A percentile compares a stretch with the other conserved stretches of the same genome.
These are phyloP conservation scores for Herpotrichia juniperi DNA, from an alignment of 2,329 filamentous ascomycete species.

Conservation along the genomic window DNA sequence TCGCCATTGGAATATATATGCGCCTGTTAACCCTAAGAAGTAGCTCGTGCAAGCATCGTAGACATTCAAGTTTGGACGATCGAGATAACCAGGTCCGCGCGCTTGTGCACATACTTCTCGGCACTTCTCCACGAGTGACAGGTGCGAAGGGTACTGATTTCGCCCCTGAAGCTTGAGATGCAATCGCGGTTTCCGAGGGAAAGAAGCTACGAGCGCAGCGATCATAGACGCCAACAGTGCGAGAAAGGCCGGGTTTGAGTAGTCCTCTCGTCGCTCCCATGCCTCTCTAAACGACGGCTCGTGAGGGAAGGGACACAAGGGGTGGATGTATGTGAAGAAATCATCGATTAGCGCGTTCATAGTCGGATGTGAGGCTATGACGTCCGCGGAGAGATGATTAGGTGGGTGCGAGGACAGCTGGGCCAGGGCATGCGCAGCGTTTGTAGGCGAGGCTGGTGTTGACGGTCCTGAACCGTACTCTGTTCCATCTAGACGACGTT, in stretches of 20 bases:
- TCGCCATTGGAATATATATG: constrained; percentile 72
- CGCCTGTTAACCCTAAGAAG: constrained; percentile 70
- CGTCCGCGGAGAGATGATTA: constrained; percentile 62
- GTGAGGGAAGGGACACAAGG: constrained; percentile 77
- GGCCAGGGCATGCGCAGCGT: constrained; percentile 60
- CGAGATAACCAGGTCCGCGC: constrained; percentile 65
- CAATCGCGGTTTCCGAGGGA: constrained; percentile 72
- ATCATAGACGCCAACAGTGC: constrained; percentile 78
- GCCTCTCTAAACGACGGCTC: constrained; percentile 76
- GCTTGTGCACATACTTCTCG: constrained; percentile 72
- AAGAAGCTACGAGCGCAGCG: constrained; percentile 73
- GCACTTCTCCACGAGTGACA: constrained; percentile 73
- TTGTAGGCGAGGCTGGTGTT: constrained; percentile 57
- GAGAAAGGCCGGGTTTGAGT: constrained; percentile 69
- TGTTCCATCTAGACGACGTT: constrained; percentile 57
- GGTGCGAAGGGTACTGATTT: constrained; percentile 70
- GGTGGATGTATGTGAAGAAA: constrained; percentile 84
- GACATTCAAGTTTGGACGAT: constrained; percentile 59
- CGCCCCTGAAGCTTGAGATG: constrained; percentile 72
- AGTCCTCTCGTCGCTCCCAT: constrained; percentile 70
- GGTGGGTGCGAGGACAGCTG: constrained; percentile 55
- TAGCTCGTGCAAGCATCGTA: constrained; percentile 77
- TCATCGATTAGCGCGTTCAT: constrained; percentile 76
- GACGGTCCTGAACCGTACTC: constrained; percentile 51
- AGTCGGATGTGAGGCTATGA: constrained; percentile 72